Evolutionary conservation across 2,329 filamentous ascomycete species (phyloP).

Genomic region (Botryotinia convoluta): DNA sequence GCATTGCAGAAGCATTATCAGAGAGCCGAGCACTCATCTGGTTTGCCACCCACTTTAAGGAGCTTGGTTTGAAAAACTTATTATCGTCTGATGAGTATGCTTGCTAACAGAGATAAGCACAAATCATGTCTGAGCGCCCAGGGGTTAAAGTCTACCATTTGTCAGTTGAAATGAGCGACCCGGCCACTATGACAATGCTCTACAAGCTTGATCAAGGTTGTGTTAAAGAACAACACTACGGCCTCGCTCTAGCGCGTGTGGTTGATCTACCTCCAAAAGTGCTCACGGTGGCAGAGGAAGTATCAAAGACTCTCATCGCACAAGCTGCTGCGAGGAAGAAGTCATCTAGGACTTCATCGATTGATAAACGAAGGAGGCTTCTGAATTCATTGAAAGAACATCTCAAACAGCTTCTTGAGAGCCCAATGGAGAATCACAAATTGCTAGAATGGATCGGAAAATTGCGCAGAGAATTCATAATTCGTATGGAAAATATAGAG

Average conservation of each 20-base stretch:
- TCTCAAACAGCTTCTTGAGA: conserved; percentile 64
- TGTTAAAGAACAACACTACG: conserved; percentile 73
- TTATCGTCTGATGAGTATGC: background rate
- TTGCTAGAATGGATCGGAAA: conserved; percentile 62
- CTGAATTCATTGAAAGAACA: conserved; percentile 71
- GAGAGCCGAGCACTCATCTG: conserved; percentile 77
- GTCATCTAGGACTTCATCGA: conserved; percentile 55
- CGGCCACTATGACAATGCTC: conserved; percentile 74
- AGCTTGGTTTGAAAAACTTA: conserved; percentile 54
- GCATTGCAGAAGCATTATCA: conserved; percentile 84
- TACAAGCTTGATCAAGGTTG: conserved; percentile 77
- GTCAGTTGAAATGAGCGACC: conserved; percentile 59
- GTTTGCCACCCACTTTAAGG: conserved; percentile 91
- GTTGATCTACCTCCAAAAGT: conserved; percentile 69
- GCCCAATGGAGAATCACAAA: conserved; percentile 61
- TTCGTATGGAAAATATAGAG: conserved; percentile 65
- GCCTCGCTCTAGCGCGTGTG: conserved; percentile 74
- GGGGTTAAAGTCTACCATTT: conserved; percentile 85
- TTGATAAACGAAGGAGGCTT: conserved; percentile 66
- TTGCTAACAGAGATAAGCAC: conserved; percentile 46
- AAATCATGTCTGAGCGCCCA: conserved; percentile 68
- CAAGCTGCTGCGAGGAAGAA: conserved; percentile 58
- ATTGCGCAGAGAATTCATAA: conserved; percentile 72
- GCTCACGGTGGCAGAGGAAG: conserved; percentile 63
- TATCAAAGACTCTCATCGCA: conserved; percentile 60